phyloP scores from a whole-genome alignment of 345 rosid genomes.

The Rubroshorea leprosula region DNA sequence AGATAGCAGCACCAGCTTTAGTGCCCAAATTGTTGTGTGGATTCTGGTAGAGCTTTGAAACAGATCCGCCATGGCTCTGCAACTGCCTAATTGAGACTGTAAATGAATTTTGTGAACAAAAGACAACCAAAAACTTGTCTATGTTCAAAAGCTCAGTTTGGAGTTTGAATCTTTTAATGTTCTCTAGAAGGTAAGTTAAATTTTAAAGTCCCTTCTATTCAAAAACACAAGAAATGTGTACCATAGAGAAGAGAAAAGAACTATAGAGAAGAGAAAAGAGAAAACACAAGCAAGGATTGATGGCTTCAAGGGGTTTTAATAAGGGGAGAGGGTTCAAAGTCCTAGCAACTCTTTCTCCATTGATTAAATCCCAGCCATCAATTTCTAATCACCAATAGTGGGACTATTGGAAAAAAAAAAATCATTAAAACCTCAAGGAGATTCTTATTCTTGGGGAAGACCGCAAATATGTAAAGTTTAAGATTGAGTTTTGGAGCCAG shows the following conservation, averaged over 20 bases:
- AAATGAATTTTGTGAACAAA: too few relatives aligned
- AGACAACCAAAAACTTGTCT: too few relatives aligned
- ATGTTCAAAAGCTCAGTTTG: background rate
- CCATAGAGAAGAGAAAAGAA: background rate
- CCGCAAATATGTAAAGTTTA: too few relatives aligned
- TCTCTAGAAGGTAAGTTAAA: too few relatives aligned
- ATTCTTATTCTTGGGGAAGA: too few relatives aligned
- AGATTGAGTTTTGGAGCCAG: too few relatives aligned
- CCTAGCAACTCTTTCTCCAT: background rate
- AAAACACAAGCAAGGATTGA: background rate
- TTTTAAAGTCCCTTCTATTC: too few relatives aligned
- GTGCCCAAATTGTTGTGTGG: conserved; percentile 24
- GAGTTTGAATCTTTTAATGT: too few relatives aligned
- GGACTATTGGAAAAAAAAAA: too few relatives aligned
- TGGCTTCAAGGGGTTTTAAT: background rate
- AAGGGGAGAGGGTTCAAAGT: background rate
- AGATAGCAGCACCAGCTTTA: conserved; percentile 25
- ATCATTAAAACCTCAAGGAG: too few relatives aligned
- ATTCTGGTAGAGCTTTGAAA: conserved; percentile 6
- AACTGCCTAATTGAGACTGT: background rate
- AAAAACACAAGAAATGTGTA: too few relatives aligned
- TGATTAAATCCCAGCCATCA: background rate
- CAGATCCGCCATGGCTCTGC: background rate
- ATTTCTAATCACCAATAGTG: background rate
- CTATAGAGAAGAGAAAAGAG: background rate